Evolutionary conservation across 2,329 filamentous ascomycete genomes (phyloP).

Genomic region (Leptographium radiaticola): DNA sequence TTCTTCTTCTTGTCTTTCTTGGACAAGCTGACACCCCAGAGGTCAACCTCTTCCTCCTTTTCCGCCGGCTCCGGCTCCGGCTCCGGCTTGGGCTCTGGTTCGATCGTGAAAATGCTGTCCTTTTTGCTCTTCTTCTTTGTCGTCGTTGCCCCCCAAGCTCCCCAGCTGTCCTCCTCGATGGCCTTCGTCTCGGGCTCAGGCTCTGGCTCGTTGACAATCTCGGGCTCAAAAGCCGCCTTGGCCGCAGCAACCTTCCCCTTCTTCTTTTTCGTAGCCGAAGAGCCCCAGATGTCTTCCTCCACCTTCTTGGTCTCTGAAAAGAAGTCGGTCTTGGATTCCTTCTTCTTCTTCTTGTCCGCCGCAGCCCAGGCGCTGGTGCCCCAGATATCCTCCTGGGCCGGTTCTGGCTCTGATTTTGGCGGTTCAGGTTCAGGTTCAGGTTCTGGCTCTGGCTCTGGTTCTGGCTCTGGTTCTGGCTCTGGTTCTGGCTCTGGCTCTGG

Average conservation of each 20-base stretch:
- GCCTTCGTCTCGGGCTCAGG: neutral
- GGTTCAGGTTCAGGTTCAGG: constrained; percentile 5
- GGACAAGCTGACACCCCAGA: neutral
- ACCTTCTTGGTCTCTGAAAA: neutral
- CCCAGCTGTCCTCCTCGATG: neutral
- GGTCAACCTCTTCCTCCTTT: constrained; percentile 3
- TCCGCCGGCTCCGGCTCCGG: constrained; percentile 17
- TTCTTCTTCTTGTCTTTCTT: constrained; percentile 12
- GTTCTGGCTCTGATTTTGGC: neutral
- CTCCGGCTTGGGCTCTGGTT: constrained; percentile 2
- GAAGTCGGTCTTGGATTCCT: neutral
- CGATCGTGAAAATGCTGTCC: constrained; percentile 5
- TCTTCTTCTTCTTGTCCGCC: neutral
- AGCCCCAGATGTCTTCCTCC: neutral
- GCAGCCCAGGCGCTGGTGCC: neutral
- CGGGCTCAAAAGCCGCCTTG: neutral
- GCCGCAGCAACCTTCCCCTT: constrained; percentile 11
- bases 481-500: neutral
- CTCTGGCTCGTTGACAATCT: neutral
- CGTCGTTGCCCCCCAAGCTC: neutral
- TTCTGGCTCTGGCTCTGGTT: constrained; percentile 6
- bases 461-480: neutral
- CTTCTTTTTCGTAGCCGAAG: neutral
- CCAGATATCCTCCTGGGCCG: neutral
- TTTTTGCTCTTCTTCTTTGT: constrained; percentile 3